Evolutionary conservation across 495 filamentous ascomycete species (phyloP).

Genomic region (Lentithecium fluviatile): DNA sequence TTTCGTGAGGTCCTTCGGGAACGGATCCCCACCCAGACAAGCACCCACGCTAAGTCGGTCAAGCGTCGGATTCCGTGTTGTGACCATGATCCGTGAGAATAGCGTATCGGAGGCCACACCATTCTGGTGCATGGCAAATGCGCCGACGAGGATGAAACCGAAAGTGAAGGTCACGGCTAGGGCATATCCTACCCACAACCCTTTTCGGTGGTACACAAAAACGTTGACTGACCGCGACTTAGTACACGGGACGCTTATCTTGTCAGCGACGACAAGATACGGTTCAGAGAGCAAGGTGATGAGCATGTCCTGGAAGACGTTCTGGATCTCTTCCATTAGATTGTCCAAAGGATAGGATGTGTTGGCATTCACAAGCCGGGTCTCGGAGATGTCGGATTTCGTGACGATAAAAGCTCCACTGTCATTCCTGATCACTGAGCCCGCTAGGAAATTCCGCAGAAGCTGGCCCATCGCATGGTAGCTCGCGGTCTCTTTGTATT

Average conservation of each 20-base stretch:
- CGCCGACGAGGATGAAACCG: constrained; percentile 39
- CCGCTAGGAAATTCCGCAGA: constrained; percentile 39
- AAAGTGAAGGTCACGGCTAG: constrained; percentile 39
- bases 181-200: constrained; percentile 46
- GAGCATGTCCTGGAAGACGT: constrained; percentile 43
- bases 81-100: constrained; percentile 48
- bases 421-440: constrained; percentile 31
- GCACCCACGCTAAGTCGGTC: constrained; percentile 44
- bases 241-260: constrained; percentile 26
- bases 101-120: constrained; percentile 44
- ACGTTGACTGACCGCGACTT: constrained; percentile 37
- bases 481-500: constrained; percentile 39
- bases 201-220: constrained; percentile 37
- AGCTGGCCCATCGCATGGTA: constrained; percentile 42
- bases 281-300: constrained; percentile 43
- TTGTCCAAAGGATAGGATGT: constrained; percentile 38
- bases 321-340: constrained; percentile 33
- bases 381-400: constrained; percentile 40
- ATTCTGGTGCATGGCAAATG: constrained; percentile 38
- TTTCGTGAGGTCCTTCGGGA: constrained; percentile 41
- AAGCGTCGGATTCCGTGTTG: constrained; percentile 45
- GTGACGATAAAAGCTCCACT: constrained; percentile 32
- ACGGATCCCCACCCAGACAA: constrained; percentile 46
- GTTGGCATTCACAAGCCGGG: constrained; percentile 37
- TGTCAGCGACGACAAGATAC: constrained; percentile 38